Percentiles rank a stretch among this genome's conserved stretches.
These are phyloP conservation scores for Microcyclospora pomicola DNA, from an alignment of 2,329 filamentous ascomycete species.

Conservation along the genomic window DNA sequence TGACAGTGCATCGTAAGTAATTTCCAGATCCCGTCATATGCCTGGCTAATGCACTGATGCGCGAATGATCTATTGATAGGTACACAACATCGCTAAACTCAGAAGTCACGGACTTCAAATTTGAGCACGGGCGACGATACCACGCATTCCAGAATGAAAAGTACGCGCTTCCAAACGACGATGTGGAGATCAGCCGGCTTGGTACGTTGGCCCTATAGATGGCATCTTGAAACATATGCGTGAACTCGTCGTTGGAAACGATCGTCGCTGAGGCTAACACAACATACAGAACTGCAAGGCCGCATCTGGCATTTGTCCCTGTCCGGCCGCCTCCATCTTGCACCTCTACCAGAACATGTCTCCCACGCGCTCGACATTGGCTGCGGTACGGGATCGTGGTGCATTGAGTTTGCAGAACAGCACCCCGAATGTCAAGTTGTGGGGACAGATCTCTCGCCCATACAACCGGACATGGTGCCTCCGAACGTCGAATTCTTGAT, in stretches of 20 bases:
- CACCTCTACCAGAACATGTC: constrained; percentile 10
- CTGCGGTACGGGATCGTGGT: constrained; percentile 33
- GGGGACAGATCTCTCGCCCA: constrained; percentile 30
- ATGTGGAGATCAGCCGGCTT: constrained; percentile 8
- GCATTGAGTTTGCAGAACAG: constrained; percentile 17
- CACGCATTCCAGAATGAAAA: constrained; percentile 17
- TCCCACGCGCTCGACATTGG: constrained; percentile 28
- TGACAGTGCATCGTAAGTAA: constrained; percentile 1
- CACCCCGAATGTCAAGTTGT: constrained; percentile 21
- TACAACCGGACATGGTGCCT: constrained; percentile 35
- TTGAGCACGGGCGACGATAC: constrained; percentile 20
- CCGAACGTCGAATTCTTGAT: constrained; percentile 35
- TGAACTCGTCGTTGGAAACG: neutral
- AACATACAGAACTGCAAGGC: constrained; percentile 3
- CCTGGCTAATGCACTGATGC: neutral
- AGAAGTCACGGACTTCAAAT: constrained; percentile 8
- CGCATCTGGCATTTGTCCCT: constrained; percentile 3
- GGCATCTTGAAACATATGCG: neutral
- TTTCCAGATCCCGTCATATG: neutral
- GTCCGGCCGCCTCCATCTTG: constrained; percentile 7
- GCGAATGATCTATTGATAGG: neutral
- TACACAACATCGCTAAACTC: constrained; percentile 6
- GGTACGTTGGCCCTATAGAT: neutral
- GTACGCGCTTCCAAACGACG: constrained; percentile 12
- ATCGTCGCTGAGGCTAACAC: too few species aligned